phyloP scores from a whole-genome alignment of 2,329 filamentous ascomycete species.

The Cordyceps farinosa region DNA sequence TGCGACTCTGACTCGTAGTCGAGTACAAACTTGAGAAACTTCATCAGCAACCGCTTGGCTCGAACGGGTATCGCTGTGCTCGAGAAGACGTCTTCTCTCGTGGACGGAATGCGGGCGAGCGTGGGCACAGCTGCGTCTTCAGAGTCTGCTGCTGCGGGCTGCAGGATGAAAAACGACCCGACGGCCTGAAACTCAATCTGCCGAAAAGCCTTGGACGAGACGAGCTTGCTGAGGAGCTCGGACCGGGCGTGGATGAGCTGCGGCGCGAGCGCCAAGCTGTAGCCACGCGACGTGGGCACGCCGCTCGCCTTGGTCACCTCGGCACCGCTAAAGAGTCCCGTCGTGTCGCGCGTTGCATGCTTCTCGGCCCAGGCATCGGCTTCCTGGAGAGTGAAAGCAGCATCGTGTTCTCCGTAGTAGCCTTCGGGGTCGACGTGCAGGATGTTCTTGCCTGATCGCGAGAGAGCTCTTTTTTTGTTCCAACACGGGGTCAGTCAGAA shows the following conservation, averaged over 20 bases:
- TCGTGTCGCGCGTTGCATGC: constrained; percentile 27
- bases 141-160: constrained; percentile 31
- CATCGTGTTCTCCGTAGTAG: constrained; percentile 84
- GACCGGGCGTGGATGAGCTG: constrained; percentile 85
- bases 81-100: constrained; percentile 86
- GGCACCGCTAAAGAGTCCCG: constrained; percentile 27
- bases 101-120: constrained; percentile 75
- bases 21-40: constrained; percentile 84
- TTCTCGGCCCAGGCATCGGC: constrained; percentile 67
- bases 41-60: constrained; percentile 85
- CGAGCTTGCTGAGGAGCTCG: constrained; percentile 69
- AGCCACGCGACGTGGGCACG: constrained; percentile 65
- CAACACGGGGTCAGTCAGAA: constrained; percentile 32
- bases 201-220: constrained; percentile 83
- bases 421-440: constrained; percentile 84
- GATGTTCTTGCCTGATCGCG: constrained; percentile 85
- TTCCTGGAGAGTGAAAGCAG: constrained; percentile 80
- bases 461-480: constrained; percentile 68
- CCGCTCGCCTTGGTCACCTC: constrained; percentile 39
- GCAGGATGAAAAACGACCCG: constrained; percentile 84
- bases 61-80: constrained; percentile 71
- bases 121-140: constrained; percentile 24
- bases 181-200: constrained; percentile 93
- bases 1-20: constrained; percentile 61
- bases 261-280: constrained; percentile 79